Evolutionary conservation across 2,329 filamentous ascomycete species (phyloP).

Genomic region (Escovopsis weberi): DNA sequence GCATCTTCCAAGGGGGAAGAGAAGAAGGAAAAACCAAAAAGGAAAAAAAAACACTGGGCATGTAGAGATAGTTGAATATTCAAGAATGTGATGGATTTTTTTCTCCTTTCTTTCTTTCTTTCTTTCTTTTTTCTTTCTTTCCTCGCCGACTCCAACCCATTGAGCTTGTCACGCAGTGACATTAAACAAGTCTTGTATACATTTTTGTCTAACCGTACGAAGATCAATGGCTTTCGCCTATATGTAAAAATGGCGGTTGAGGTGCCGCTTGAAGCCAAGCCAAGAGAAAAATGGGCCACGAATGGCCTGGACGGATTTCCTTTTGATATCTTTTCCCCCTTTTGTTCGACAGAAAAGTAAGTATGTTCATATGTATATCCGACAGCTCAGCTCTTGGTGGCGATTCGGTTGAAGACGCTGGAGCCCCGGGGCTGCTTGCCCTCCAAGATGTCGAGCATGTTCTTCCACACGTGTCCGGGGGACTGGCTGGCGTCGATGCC

Average conservation of each 20-base stretch:
- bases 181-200: constrained; percentile 7
- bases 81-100: no score
- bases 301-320: background rate
- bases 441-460: constrained; percentile 71
- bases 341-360: background rate
- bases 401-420: constrained; percentile 25
- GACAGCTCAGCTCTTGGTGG: constrained; percentile 14
- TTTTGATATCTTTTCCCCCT: no score
- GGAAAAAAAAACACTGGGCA: no score
- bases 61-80: no score
- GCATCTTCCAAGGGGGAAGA: no score
- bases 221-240: constrained; percentile 5
- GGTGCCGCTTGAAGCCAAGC: constrained; percentile 4
- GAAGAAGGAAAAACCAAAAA: no score
- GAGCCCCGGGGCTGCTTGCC: constrained; percentile 28
- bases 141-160: no score
- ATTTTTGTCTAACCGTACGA: constrained; percentile 1
- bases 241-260: constrained; percentile 1
- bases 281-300: constrained; percentile 10
- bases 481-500: constrained; percentile 92
- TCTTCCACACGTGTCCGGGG: constrained; percentile 91
- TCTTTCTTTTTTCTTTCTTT: no score
- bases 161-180: background rate
- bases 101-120: no score
- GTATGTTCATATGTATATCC: background rate